Conservation (phyloP, 257 asterid species). For the Ehretia macrophylla region DNA sequence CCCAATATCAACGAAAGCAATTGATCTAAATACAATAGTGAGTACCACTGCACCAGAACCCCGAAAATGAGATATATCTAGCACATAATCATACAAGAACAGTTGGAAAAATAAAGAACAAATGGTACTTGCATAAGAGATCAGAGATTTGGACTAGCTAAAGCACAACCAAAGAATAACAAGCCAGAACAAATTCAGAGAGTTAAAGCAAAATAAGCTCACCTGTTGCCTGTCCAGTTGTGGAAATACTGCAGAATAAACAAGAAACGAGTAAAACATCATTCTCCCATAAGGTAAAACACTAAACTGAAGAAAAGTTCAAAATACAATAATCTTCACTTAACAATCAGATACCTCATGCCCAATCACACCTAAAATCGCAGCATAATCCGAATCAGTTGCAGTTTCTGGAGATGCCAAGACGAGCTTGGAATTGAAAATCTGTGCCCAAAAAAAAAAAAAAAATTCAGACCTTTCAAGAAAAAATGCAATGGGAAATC, state of each 20-base stretch:
- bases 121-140: neutral
- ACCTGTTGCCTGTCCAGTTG: slow-evolving; percentile 99
- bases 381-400: slow-evolving; percentile 92
- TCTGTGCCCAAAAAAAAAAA: too few species aligned
- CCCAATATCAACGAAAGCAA: neutral
- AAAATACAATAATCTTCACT: neutral
- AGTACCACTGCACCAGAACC: slow-evolving; percentile 1
- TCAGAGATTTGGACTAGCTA: neutral
- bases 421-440: slow-evolving; percentile 91
- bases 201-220: slow-evolving; percentile 11
- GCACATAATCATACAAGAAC: neutral
- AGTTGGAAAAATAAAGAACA: neutral
- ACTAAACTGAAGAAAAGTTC: neutral
- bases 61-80: neutral
- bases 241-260: slow-evolving; percentile 81
- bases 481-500: neutral
- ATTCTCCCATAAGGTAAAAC: neutral
- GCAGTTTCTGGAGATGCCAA: slow-evolving; percentile 98
- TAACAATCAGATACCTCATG: slow-evolving; percentile 61
- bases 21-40: neutral
- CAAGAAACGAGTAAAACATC: slow-evolving; percentile 10
- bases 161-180: neutral
- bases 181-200: slow-evolving; percentile 5
- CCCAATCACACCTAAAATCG: slow-evolving; percentile 93
- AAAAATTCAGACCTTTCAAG: slow-evolving; percentile 14